phyloP scores from a whole-genome alignment of 1,284 basidiomycete species.

The Schizophyllum amplum region DNA sequence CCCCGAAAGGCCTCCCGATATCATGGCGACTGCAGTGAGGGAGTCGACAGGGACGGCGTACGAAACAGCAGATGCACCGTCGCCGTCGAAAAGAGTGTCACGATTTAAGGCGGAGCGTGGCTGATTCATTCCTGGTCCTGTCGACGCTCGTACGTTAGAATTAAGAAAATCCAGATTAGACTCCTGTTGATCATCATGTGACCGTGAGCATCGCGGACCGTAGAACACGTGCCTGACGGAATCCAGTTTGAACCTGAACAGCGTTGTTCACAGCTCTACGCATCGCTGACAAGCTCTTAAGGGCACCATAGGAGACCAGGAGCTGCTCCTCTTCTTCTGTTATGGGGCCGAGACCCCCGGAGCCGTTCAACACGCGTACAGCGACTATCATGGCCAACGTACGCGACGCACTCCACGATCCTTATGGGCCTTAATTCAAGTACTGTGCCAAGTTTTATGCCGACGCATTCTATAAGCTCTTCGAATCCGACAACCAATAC shows the following conservation, averaged over 20 bases:
- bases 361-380: not conserved
- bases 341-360: too few species aligned
- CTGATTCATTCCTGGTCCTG: not conserved
- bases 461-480: not conserved
- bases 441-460: not conserved
- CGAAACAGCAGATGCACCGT: not conserved
- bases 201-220: too few species aligned
- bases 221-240: too few species aligned
- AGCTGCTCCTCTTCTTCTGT: too few species aligned
- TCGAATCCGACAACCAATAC: not conserved
- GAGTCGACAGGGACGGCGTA: not conserved
- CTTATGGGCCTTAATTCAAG: not conserved
- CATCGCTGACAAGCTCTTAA: too few species aligned
- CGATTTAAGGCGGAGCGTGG: slow-evolving; percentile 38
- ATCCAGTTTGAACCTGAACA: too few species aligned
- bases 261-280: too few species aligned
- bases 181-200: too few species aligned
- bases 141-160: too few species aligned
- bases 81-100: slow-evolving; percentile 28
- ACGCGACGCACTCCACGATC: not conserved
- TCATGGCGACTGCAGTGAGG: slow-evolving; percentile 22
- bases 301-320: too few species aligned
- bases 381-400: not conserved
- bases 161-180: too few species aligned
- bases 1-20: slow-evolving; percentile 29